phyloP scores from a whole-genome alignment of 495 filamentous ascomycete species.

The Neurospora discreta region DNA sequence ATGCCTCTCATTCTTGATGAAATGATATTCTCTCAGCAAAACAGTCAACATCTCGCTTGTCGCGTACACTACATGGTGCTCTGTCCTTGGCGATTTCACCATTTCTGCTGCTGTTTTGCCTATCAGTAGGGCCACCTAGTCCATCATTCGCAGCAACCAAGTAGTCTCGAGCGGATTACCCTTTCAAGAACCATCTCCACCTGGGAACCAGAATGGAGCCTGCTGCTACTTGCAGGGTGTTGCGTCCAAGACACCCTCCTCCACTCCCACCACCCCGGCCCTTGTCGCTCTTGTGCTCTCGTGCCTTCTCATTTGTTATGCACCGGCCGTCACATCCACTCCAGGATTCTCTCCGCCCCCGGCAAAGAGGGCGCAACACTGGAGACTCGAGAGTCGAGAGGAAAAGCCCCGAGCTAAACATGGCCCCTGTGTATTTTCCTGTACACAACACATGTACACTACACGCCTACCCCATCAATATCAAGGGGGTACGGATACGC shows the following conservation, averaged over 20 bases:
- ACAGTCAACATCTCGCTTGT: neutral
- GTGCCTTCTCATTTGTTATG: conserved; percentile 10
- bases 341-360: conserved; percentile 13
- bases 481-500: conserved; percentile 1
- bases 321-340: conserved; percentile 16
- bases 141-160: neutral
- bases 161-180: neutral
- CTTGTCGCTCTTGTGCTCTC: conserved; percentile 7
- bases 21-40: neutral
- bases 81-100: neutral
- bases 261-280: conserved; percentile 9
- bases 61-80: neutral
- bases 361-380: conserved; percentile 6
- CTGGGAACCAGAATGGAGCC: neutral
- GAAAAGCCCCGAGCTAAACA: neutral
- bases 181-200: neutral
- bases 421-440: conserved; percentile 11
- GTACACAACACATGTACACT: conserved; percentile 10
- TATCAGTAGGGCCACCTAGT: neutral
- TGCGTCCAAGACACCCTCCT: conserved; percentile 2
- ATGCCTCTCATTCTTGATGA: neutral
- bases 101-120: neutral
- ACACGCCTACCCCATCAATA: neutral
- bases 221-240: neutral
- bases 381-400: conserved; percentile 1